These are phyloP conservation scores for Ceratocystis colombiana DNA, from an alignment of 2,329 filamentous ascomycete genomes.

Conservation along the genomic window DNA sequence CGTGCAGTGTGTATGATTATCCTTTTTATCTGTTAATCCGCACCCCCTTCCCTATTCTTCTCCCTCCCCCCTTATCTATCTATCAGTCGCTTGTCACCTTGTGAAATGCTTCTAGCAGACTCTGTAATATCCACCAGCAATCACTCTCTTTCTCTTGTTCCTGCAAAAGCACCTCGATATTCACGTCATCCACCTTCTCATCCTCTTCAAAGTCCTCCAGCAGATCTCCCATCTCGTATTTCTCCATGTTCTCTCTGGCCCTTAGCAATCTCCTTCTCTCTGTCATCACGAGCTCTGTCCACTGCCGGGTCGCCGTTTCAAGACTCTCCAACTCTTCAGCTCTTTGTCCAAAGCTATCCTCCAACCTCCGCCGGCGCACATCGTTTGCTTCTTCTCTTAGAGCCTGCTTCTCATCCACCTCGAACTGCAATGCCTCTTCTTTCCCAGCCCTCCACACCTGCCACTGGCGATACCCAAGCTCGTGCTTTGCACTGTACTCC, in stretches of 20 bases:
- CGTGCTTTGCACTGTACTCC: constrained; percentile 15
- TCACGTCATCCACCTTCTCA: constrained; percentile 16
- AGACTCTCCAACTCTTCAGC: constrained; percentile 25
- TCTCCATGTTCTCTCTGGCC: constrained; percentile 13
- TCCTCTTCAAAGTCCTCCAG: constrained; percentile 23
- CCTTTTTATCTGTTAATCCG: neutral
- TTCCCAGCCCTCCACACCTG: constrained; percentile 36
- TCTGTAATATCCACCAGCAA: constrained; percentile 1
- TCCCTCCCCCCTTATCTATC: neutral
- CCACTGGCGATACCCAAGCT: constrained; percentile 33
- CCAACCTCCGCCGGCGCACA: constrained; percentile 7
- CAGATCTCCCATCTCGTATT: constrained; percentile 14
- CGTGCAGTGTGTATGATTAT: neutral
- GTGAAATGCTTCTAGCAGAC: neutral
- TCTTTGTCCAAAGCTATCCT: constrained; percentile 18
- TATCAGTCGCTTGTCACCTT: neutral
- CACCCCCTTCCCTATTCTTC: no score
- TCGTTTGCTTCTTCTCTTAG: constrained; percentile 25
- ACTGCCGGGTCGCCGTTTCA: constrained; percentile 23
- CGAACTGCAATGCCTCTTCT: constrained; percentile 32
- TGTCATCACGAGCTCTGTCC: constrained; percentile 16
- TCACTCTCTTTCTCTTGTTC: neutral
- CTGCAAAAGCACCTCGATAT: constrained; percentile 15
- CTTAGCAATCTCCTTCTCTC: constrained; percentile 16
- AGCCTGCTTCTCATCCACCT: constrained; percentile 30